Evolutionary conservation across 2,329 filamentous ascomycete genomes (phyloP).

Genomic region (Aspergillus ochraceus): DNA sequence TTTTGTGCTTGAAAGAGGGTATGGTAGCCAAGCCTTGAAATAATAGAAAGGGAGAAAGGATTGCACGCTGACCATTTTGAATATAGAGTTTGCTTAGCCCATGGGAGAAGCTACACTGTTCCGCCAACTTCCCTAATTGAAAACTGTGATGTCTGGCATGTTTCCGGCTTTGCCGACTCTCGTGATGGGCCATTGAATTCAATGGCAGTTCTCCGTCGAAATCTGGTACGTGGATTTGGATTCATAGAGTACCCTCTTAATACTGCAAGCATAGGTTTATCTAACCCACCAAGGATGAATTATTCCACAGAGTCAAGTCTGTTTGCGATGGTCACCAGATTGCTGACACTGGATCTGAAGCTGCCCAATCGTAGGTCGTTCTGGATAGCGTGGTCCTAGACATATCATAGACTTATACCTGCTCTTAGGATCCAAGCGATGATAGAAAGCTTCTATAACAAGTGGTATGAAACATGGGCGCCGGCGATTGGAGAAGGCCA

Average conservation of each 20-base stretch:
- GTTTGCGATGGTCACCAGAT: constrained; percentile 38
- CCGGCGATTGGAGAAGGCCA: constrained; percentile 56
- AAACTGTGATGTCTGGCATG: constrained; percentile 69
- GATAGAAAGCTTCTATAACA: constrained; percentile 66
- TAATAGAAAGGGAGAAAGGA: not conserved
- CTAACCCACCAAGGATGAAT: constrained; percentile 28
- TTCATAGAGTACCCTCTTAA: not conserved
- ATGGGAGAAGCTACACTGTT: constrained; percentile 67
- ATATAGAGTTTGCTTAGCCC: constrained; percentile 63
- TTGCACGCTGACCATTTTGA: not conserved
- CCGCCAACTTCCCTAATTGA: constrained; percentile 66
- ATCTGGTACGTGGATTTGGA: constrained; percentile 51
- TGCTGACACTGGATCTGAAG: constrained; percentile 32
- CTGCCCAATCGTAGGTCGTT: constrained; percentile 32
- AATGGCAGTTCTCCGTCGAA: constrained; percentile 67
- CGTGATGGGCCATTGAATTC: constrained; percentile 72
- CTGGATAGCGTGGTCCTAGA: not conserved
- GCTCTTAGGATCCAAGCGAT: constrained; percentile 52
- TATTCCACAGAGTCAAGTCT: constrained; percentile 34
- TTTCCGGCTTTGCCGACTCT: constrained; percentile 61
- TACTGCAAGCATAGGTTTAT: not conserved
- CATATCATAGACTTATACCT: constrained; percentile 7
- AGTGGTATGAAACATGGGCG: constrained; percentile 66
- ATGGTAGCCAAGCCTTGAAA: not conserved
- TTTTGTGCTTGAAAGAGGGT: constrained; percentile 71